Evolutionary conservation across 2,329 filamentous ascomycete species (phyloP), one percentile per base, ranked within the genome.

Genomic region (Xylariaceae sp.): DNA sequence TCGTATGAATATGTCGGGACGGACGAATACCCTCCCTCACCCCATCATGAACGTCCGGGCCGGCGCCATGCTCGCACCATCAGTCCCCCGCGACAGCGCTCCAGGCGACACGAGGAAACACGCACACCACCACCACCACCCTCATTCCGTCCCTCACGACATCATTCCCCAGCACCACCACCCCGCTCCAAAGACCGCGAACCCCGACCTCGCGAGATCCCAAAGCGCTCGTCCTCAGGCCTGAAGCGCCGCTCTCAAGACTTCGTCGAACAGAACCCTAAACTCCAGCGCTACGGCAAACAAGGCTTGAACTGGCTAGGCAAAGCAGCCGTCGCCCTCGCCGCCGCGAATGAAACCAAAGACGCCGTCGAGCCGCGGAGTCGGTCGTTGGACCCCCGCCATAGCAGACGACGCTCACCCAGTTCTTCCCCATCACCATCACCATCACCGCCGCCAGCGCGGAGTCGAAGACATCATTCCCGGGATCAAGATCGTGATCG

Each of bases 1-100:
- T 57, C 50, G n/a, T 68, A 65, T 48, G 65, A 67, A 49, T 68
- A 68, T 40, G 50, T 67, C 43, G 66, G 65, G 41, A 67, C 66
- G 19, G 65, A 67, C 27, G 65, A 67, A 47, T 3, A 37, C 35
- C 3, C 30, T 19, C 31, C 37, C 30, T 62, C 63, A 4, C 61
- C 64, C 8, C 56, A 55, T 7, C 51, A 49, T 2, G 54, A 61
- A 8, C 53, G 50, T 27, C 53, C 56, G 29, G 47, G 35, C 35
- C 35, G 62, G 32, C 60, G 62, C 48, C 11, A 60, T 29, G 54
- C 64, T 6, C 60, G 62, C 47, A 65, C 65, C 1, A 62, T 57
- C 2, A 67, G 64, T 34, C 64, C 65, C 43, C 65, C 65, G 9
- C 62, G 65, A 29, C 57, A 56, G 19, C 19, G 19, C 37, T 59